Base-by-base conservation (phyloP, 371 early-diverging fungal species). In the Mucor ambiguus region DNA sequence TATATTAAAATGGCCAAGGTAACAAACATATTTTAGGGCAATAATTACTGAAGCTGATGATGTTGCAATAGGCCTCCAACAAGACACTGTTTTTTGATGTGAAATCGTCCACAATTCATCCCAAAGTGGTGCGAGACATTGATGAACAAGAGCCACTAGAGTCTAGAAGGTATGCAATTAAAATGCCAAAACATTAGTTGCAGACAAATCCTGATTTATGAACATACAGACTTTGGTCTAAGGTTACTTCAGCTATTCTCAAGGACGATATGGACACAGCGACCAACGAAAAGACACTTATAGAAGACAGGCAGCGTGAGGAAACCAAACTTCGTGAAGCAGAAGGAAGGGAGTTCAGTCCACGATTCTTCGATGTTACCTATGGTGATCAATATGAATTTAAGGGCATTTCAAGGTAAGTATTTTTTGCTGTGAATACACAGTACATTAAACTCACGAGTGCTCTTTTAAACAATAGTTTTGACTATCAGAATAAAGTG, bases 271-370 rank as follows among this genome's bases (percentile, higher is more conserved):
- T 95, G 75, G 88, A 92, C 37, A 68, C 79, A 30, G 97, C 96
- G 0, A 96, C 97, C 4, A 74, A 70, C 6, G 93, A 94, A 73
- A 97, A 97, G 73, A 81, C 85, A 2, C 76, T 75, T 7, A 92
- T 97, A 59, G 97, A 97, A 76, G 92, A 95, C 64, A 81, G 81
- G 30, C 96, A 97, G 75, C 88, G 97, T 14, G 74, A 79, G 32
- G 80, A 81, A 29, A 77, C 87, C 16, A 91, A 87, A 70, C 74
- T 72, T n/a, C 83, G 95, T 12, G 90, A 88, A 32, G 78, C 74
- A 8, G 76, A 80, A 30, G 80, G 77, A 16, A 69, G 73, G 41
- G 61, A 66, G 18, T 90, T 82, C 70, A 60, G 66, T 10, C 80
- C 88, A n/a, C 76, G 79, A 58, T 91, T 81, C 67, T 91, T 90